phyloP scores from a whole-genome alignment of 2,329 filamentous ascomycete species.

The Epichloe scottii region DNA sequence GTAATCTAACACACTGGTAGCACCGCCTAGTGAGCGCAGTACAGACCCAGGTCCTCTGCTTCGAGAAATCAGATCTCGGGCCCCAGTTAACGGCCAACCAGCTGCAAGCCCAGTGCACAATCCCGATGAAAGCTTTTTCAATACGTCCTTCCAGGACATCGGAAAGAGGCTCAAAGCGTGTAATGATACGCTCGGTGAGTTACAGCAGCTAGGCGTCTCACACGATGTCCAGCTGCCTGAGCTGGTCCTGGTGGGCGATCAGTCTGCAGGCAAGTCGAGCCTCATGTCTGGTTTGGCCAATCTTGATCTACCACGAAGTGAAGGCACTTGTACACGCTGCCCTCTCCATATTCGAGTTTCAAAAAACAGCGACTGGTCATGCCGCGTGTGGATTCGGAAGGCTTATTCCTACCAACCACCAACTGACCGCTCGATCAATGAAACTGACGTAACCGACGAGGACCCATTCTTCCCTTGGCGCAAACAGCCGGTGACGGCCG shows the following conservation, averaged over 20 bases:
- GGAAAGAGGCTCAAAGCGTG: conserved; percentile 51
- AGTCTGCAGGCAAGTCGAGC: conserved; percentile 71
- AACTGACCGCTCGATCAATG: conserved; percentile 24
- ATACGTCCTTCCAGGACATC: conserved; percentile 37
- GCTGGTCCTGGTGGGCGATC: conserved; percentile 73
- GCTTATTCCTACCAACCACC: conserved; percentile 47
- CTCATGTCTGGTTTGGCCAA: conserved; percentile 53
- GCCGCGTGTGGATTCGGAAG: conserved; percentile 51
- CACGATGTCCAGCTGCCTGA: conserved; percentile 61
- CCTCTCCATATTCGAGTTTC: conserved; percentile 69
- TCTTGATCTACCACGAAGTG: conserved; percentile 57
- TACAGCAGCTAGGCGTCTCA: conserved; percentile 62
- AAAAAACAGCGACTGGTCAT: conserved; percentile 48
- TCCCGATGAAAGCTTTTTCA: conserved; percentile 27
- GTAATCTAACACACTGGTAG: conserved; percentile 12
- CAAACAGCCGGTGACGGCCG: conserved; percentile 28
- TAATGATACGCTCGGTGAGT: conserved; percentile 52
- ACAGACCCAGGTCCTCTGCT: conserved; percentile 25
- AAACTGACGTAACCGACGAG: conserved; percentile 32
- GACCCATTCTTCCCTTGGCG: conserved; percentile 57
- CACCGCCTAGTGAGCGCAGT: conserved; percentile 24
- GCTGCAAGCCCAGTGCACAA: conserved; percentile 11
- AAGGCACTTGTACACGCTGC: conserved; percentile 67
- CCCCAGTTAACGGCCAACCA: conserved; percentile 4
- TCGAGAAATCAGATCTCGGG: conserved; percentile 23